phyloP scores from a whole-genome alignment of 495 filamentous ascomycete genomes.

The Aspergillus coremiiformis region DNA sequence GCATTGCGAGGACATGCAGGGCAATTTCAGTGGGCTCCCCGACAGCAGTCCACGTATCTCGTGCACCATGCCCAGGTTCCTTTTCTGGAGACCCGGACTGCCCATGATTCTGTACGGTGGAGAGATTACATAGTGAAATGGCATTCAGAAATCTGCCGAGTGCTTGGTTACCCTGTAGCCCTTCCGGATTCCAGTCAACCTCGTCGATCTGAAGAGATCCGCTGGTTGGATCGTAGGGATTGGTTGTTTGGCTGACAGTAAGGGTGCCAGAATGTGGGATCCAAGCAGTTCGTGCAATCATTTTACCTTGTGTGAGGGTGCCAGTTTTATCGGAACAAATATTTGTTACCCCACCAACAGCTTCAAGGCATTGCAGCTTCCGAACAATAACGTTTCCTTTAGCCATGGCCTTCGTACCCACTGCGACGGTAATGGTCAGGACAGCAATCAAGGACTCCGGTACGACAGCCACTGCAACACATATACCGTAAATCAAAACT shows the following conservation, averaged over 20 bases:
- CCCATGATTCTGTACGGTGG: constrained; percentile 54
- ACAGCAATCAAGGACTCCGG: constrained; percentile 68
- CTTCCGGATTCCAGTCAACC: constrained; percentile 21
- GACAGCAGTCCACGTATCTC: constrained; percentile 56
- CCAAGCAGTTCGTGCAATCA: constrained; percentile 77
- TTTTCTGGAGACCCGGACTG: constrained; percentile 24
- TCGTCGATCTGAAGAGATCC: constrained; percentile 45
- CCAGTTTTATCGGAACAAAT: constrained; percentile 89
- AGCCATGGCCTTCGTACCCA: constrained; percentile 67
- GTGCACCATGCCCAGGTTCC: constrained; percentile 11
- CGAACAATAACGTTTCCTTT: constrained; percentile 72
- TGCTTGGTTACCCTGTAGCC: constrained; percentile 24
- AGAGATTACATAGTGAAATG: constrained; percentile 72
- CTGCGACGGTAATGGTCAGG: constrained; percentile 65
- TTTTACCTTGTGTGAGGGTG: constrained; percentile 68
- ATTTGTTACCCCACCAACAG: constrained; percentile 76
- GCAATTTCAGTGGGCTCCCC: constrained; percentile 84
- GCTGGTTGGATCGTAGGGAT: constrained; percentile 58
- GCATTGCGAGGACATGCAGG: constrained; percentile 67
- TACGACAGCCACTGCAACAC: constrained; percentile 65
- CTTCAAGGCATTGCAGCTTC: constrained; percentile 73
- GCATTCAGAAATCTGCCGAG: constrained; percentile 60
- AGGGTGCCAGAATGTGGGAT: constrained; percentile 55
- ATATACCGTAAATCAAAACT: constrained; percentile 76
- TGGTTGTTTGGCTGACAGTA: constrained; percentile 45